A percentile compares a stretch with the other conserved stretches of the same genome.
Conservation (phyloP, 176 grass and related monocot genomes). For the Poa pratensis region DNA sequence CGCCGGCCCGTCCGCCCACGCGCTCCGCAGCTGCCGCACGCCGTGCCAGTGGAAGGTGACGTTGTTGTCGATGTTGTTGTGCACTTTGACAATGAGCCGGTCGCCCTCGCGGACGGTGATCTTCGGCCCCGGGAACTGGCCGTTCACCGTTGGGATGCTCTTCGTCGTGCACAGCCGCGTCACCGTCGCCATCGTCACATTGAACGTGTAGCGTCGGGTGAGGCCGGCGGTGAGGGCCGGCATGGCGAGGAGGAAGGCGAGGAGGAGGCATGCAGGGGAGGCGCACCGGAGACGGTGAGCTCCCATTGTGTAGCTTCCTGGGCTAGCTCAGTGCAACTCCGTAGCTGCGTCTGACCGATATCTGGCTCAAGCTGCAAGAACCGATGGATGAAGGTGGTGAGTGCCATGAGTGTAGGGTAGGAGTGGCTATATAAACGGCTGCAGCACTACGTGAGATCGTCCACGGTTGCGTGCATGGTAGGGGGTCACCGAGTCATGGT, state of each 20-base stretch:
- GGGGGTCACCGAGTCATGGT: constrained; percentile 47
- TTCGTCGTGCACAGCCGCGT: constrained; percentile 70
- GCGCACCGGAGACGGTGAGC: constrained; percentile 17
- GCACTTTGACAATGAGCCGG: constrained; percentile 49
- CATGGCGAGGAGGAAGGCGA: constrained; percentile 41
- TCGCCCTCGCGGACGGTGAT: constrained; percentile 64
- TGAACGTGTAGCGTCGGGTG: constrained; percentile 61
- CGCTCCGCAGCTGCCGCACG: constrained; percentile 57
- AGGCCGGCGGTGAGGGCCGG: constrained; percentile 41
- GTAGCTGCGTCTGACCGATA: not conserved
- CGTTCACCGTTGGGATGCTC: constrained; percentile 76
- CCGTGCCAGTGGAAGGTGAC: constrained; percentile 78
- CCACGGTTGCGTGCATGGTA: constrained; percentile 53
- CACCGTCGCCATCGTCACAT: constrained; percentile 64
- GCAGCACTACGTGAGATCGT: not conserved
- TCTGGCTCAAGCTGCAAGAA: not conserved
- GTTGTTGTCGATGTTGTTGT: constrained; percentile 63
- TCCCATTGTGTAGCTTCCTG: constrained; percentile 10
- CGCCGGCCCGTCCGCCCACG: constrained; percentile 66
- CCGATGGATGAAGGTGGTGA: constrained; percentile 30
- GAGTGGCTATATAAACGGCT: constrained; percentile 40
- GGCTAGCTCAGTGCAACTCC: not conserved
- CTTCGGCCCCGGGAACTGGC: constrained; percentile 60
- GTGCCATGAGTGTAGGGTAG: constrained; percentile 26
- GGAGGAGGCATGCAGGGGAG: constrained; percentile 49